A percentile compares a stretch with the other conserved stretches of the same genome.
These are phyloP conservation scores for Daucus carota DNA, from an alignment of 129 eudicot species.

Conservation along the genomic window DH1_v3.0 NC_030382.2:42976501-42977000, in stretches of 20 bases:
- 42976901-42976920: conserved; percentile 8
- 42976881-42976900: conserved; percentile 1
- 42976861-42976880: not conserved
- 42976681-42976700: conserved; percentile 17
- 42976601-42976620: conserved; percentile 12
- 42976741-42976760: conserved; percentile 18
- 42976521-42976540: not conserved
- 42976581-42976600: not conserved
- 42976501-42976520: conserved; percentile 5
- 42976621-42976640: conserved; percentile 25
- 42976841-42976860: not conserved
- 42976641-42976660: conserved; percentile 19
- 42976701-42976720: conserved; percentile 14
- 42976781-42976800: conserved; percentile 15
- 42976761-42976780: conserved; percentile 19
- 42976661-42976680: conserved; percentile 13
- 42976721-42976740: conserved; percentile 6
- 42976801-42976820: conserved; percentile 21
- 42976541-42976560: not conserved
- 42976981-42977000: conserved; percentile 44
- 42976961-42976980: conserved; percentile 21
- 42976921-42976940: conserved; percentile 8
- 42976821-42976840: not conserved
- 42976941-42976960: conserved; percentile 1
- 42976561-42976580: not conserved